Evolutionary conservation across 768 basidiomycete species (phyloP).

Genomic region (Tricholoma hemisulphureum): DNA sequence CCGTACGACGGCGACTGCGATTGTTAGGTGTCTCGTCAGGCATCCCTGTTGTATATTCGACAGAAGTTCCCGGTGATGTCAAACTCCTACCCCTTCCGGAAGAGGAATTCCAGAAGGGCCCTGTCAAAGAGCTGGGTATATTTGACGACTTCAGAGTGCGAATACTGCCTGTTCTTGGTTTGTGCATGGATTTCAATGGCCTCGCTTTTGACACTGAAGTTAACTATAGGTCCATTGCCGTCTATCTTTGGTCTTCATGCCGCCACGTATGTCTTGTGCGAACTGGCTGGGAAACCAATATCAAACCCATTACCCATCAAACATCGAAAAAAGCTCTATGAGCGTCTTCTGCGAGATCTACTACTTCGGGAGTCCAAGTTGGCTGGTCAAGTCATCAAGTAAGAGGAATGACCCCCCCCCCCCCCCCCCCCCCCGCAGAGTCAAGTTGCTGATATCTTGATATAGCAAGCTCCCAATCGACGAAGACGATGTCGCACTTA

Average conservation of each 20-base stretch:
- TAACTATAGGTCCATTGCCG: conserved; percentile 65
- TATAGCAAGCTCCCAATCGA: conserved; percentile 72
- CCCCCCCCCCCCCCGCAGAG: too few species aligned
- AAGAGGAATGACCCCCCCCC: conserved; percentile 22
- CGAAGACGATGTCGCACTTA: conserved; percentile 76
- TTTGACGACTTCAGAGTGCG: conserved; percentile 94
- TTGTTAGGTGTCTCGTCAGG: conserved; percentile 58
- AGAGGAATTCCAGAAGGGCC: conserved; percentile 87
- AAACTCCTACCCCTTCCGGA: conserved; percentile 87
- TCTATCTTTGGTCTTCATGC: conserved; percentile 89
- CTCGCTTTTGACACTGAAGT: background rate
- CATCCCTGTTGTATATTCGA: conserved; percentile 92
- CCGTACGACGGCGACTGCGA: conserved; percentile 78
- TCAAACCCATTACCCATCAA: conserved; percentile 83
- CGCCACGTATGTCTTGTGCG: conserved; percentile 85
- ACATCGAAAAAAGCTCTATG: conserved; percentile 80
- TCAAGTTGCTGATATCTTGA: background rate
- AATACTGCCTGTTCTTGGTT: conserved; percentile 88
- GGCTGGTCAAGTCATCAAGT: conserved; percentile 62
- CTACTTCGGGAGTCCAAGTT: conserved; percentile 70
- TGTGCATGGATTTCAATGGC: conserved; percentile 13
- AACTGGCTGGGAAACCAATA: conserved; percentile 81
- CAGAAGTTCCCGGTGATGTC: conserved; percentile 87
- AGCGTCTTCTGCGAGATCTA: conserved; percentile 75
- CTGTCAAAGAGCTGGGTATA: conserved; percentile 83